Evolutionary conservation across 176 grass and related monocot genomes (phyloP).

Genomic region (Saccharum spontaneum): DNA sequence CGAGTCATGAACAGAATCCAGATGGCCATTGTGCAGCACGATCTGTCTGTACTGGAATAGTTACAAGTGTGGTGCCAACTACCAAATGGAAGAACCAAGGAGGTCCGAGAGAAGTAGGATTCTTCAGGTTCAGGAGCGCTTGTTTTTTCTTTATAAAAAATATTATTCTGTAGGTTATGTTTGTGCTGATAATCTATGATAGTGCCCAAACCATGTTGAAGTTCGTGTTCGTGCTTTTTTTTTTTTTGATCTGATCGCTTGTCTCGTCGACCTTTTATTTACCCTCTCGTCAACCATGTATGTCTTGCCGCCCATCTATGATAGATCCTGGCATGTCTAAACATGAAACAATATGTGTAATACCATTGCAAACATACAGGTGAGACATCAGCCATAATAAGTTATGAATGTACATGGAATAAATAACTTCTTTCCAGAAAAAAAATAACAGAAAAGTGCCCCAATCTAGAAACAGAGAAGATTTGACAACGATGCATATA

Average conservation of each 20-base stretch:
- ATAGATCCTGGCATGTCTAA: too few species aligned
- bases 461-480: too few species aligned
- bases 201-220: background rate
- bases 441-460: too few species aligned
- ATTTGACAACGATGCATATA: too few species aligned
- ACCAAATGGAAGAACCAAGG: background rate
- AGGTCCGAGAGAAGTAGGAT: background rate
- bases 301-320: background rate
- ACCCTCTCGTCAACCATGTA: background rate
- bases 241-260: background rate
- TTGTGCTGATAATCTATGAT: background rate
- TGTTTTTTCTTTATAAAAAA: background rate
- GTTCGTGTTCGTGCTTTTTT: background rate
- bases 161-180: background rate
- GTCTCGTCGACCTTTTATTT: background rate
- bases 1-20: background rate
- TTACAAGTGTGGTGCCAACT: background rate
- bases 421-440: too few species aligned
- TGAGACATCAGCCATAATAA: too few species aligned
- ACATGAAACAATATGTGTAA: too few species aligned
- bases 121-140: background rate
- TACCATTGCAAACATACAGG: too few species aligned
- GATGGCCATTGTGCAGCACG: background rate
- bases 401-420: too few species aligned
- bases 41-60: background rate